phyloP scores from a whole-genome alignment of 306 rosid genomes.

The Delonix regia region DNA sequence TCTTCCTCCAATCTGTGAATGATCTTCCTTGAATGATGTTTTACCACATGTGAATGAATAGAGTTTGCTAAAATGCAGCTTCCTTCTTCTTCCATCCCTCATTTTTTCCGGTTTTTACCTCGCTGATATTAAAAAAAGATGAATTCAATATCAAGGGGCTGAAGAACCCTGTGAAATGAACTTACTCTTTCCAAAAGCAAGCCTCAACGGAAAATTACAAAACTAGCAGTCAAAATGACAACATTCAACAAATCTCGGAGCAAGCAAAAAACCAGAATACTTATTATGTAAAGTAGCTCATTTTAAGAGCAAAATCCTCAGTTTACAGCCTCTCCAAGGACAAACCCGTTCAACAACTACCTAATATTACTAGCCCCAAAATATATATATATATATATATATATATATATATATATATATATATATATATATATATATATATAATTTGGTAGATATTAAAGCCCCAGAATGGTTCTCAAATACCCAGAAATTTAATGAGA shows the following conservation, averaged over 20 bases:
- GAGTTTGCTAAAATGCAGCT: conserved; percentile 83
- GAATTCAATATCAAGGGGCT: conserved; percentile 26
- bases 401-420: background rate
- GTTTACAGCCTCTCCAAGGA: background rate
- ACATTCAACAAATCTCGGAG: background rate
- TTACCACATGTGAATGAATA: conserved; percentile 74
- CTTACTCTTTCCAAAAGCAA: conserved; percentile 10
- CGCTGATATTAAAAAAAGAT: background rate
- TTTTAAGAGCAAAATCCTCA: background rate
- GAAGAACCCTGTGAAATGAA: conserved; percentile 28
- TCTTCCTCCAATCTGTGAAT: conserved; percentile 77
- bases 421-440: background rate
- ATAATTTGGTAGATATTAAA: conserved; percentile 9
- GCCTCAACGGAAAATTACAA: background rate
- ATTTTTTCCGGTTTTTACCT: conserved; percentile 35
- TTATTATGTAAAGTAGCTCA: background rate
- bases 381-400: background rate
- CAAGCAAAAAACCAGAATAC: background rate
- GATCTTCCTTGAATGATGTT: conserved; percentile 58
- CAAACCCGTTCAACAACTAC: conserved; percentile 4
- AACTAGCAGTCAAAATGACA: conserved; percentile 7
- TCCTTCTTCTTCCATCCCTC: conserved; percentile 59
- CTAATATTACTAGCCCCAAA: conserved; percentile 17
- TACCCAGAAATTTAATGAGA: conserved; percentile 20
- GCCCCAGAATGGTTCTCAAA: conserved; percentile 30